Evolutionary conservation across 345 rosid species (phyloP).

Genomic region (Acer saccharum): DNA sequence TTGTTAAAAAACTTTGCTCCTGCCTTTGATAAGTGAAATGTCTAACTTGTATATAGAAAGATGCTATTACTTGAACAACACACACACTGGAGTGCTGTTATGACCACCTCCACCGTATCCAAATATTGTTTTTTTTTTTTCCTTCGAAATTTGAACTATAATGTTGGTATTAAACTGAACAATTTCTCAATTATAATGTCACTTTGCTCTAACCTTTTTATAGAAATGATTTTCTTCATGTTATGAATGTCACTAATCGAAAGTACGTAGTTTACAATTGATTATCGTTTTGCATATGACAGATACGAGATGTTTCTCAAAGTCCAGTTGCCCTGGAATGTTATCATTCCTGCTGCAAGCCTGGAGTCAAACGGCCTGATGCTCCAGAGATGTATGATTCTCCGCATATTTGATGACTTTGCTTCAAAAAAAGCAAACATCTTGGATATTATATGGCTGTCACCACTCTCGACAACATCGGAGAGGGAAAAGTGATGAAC

Average conservation of each 20-base stretch:
- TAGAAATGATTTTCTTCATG: neutral
- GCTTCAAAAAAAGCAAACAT: slow-evolving; percentile 63
- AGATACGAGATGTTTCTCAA: slow-evolving; percentile 62
- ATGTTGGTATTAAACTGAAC: neutral
- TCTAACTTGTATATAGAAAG: no score
- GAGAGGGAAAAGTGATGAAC: slow-evolving; percentile 74
- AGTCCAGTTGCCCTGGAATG: slow-evolving; percentile 79
- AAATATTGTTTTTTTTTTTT: no score
- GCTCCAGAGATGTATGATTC: slow-evolving; percentile 64
- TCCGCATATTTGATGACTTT: slow-evolving; percentile 63
- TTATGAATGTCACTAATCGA: neutral
- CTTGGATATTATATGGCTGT: slow-evolving; percentile 69
- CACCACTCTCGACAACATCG: slow-evolving; percentile 56
- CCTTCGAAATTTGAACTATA: neutral
- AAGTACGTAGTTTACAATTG: neutral
- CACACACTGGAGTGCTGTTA: no score
- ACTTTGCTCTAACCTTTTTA: neutral
- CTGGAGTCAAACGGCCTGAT: slow-evolving; percentile 67
- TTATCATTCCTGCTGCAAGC: slow-evolving; percentile 62
- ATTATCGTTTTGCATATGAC: slow-evolving; percentile 12
- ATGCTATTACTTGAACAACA: no score
- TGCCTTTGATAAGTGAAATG: no score
- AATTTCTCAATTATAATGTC: no score
- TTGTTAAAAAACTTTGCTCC: no score
- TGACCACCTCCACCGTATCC: no score